Base-by-base conservation (phyloP, 768 basidiomycete genomes). In the Lanmaoa pseudosensibilis region DNA sequence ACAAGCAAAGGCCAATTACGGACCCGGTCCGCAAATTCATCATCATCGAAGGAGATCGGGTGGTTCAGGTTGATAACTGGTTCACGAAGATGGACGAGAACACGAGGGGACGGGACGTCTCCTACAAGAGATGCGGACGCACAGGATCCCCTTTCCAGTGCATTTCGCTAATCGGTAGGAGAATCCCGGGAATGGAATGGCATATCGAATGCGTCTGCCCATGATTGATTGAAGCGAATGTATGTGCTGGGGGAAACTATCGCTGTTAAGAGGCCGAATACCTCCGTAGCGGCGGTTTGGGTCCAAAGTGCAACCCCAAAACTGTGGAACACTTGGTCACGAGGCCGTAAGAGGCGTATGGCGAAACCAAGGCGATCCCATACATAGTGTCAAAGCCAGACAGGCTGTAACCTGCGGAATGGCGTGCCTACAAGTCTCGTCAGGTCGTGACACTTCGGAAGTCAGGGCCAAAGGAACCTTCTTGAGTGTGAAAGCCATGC, bases 221-320 rank as follows among this genome's bases (percentile, higher is more conserved):
- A 25, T 27, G 18, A 57, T 13, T 0, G 51, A 57, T 37, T 18
- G 47, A 19, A 57, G 59, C 3, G 54, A 59, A 43, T 38, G 50
- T 15, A n/a, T 2, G 16, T 54, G 54, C 27, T 25, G 57, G 54
- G 50, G 21, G 58, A 18, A 32, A 15, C 30, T 30, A 30, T 30
- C 30, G 37, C n/a, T 5, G 21, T 25, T 10, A 59, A 10, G 46
- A 57, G 40, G 21, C 40, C 5, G 16, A 30, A 52, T 30, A 56
- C 18, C n/a, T 52, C 50, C 40, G n/a, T 5, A 8, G 15, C 2
- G 10, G 7, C 3, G 15, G 33, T 27, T n/a, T 4, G 4, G 15
- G 13, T 6, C 2, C 2, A 18, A 23, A 53, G 21, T 0, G 15
- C 19, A 37, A 30, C 30, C 9, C 8, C 30, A 36, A 57, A 53